phyloP scores from a whole-genome alignment of 176 grass and related monocot genomes.

The Carex myosuroides region DNA sequence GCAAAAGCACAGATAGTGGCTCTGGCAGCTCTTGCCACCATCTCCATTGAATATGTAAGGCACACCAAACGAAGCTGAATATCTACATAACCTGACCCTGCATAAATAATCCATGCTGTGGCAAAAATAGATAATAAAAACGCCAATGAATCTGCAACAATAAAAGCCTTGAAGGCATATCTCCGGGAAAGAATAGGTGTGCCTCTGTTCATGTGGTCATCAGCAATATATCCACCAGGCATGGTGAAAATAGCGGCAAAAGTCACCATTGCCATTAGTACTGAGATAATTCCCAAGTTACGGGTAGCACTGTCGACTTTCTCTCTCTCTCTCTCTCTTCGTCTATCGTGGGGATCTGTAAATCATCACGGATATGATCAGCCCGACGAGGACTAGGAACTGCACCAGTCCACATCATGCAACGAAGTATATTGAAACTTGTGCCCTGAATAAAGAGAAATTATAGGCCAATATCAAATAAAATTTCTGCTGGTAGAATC shows the following conservation, averaged over 20 bases:
- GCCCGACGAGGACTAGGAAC: neutral
- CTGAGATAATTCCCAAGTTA: neutral
- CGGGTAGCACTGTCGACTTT: neutral
- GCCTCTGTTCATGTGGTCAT: neutral
- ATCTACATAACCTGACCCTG: neutral
- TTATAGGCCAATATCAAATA: too few species aligned
- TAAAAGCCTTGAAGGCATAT: slow-evolving; percentile 16
- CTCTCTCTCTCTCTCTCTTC: neutral
- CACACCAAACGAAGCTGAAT: neutral
- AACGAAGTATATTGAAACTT: neutral
- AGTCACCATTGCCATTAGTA: slow-evolving; percentile 19
- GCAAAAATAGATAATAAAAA: neutral
- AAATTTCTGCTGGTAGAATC: too few species aligned
- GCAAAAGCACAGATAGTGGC: neutral
- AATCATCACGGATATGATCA: neutral
- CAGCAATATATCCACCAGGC: slow-evolving; percentile 14
- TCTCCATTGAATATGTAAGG: too few species aligned
- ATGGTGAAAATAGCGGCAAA: slow-evolving; percentile 29
- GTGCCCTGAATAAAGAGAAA: neutral
- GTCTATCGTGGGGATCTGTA: neutral
- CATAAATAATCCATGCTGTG: neutral
- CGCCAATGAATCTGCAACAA: slow-evolving; percentile 5
- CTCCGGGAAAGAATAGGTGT: slow-evolving; percentile 1
- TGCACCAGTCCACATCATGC: slow-evolving; percentile 5
- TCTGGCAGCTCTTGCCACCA: neutral